Conservation (phyloP, 2,329 filamentous ascomycete species). For the Periconia sp. region DNA sequence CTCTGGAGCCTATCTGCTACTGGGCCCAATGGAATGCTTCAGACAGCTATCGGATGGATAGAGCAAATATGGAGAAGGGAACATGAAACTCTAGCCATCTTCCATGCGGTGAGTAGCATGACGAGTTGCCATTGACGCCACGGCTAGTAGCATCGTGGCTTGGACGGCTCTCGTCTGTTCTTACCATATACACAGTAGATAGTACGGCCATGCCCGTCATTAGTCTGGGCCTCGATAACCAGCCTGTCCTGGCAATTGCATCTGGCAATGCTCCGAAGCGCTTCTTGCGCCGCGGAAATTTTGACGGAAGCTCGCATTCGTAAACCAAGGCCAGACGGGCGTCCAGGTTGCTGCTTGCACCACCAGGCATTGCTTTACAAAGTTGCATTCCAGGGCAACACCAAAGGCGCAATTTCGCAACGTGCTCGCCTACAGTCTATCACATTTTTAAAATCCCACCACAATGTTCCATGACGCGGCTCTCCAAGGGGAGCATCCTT, state of each 20-base stretch:
- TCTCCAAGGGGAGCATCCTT: too few species aligned
- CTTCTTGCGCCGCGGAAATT: constrained; percentile 22
- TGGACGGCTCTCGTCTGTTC: constrained; percentile 1
- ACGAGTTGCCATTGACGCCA: constrained; percentile 12
- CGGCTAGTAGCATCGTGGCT: constrained; percentile 12
- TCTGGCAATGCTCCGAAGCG: constrained; percentile 25
- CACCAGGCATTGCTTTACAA: constrained; percentile 4
- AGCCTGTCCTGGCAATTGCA: too few species aligned
- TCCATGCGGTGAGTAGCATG: constrained; percentile 21
- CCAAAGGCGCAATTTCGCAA: constrained; percentile 11
- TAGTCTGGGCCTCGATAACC: constrained; percentile 12
- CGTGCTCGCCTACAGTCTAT: constrained; percentile 1
- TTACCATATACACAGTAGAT: too few species aligned
- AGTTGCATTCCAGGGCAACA: too few species aligned
- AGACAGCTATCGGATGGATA: constrained; percentile 11
- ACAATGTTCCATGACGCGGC: constrained; percentile 4
- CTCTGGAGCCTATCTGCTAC: constrained; percentile 15
- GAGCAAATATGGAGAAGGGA: constrained; percentile 2
- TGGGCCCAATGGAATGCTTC: constrained; percentile 25
- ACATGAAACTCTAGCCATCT: background rate
- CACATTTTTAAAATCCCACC: background rate
- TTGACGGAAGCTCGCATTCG: constrained; percentile 10
- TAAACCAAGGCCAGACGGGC: background rate
- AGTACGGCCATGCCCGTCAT: too few species aligned
- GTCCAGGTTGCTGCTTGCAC: constrained; percentile 3